Percentiles rank a stretch among this genome's conserved stretches.
Evolutionary conservation across 768 basidiomycete species (phyloP).

Genomic region (Boletus eberwhitei): DNA sequence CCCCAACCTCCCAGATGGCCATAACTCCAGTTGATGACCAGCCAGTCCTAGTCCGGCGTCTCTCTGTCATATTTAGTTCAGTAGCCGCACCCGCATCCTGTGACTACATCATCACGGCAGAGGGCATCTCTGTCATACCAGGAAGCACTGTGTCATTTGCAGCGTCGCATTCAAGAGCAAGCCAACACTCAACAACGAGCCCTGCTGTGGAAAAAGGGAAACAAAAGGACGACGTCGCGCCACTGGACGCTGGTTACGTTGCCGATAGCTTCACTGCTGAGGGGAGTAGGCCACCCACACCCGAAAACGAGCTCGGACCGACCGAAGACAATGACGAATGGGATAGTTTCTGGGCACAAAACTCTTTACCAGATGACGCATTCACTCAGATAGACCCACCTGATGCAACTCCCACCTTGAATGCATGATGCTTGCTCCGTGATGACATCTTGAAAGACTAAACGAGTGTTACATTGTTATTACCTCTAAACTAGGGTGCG

Average conservation of each 20-base stretch:
- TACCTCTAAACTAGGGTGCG: not conserved
- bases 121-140: constrained; percentile 47
- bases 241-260: constrained; percentile 36
- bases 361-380: constrained; percentile 40
- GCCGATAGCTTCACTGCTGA: constrained; percentile 25
- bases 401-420: constrained; percentile 1
- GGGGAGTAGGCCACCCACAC: constrained; percentile 14
- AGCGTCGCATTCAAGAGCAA: not conserved
- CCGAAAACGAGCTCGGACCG: constrained; percentile 25
- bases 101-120: constrained; percentile 70
- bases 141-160: constrained; percentile 18
- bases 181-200: constrained; percentile 9
- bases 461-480: constrained; percentile 8
- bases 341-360: constrained; percentile 45
- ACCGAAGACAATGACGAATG: constrained; percentile 40
- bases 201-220: not conserved
- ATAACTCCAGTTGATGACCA: constrained; percentile 35
- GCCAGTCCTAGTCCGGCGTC: constrained; percentile 58
- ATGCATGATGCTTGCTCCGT: constrained; percentile 11
- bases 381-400: constrained; percentile 21
- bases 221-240: constrained; percentile 27
- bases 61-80: constrained; percentile 78
- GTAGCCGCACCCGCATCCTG: constrained; percentile 53
- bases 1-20: not conserved
- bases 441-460: not conserved